phyloP scores from a whole-genome alignment of 192 early-diverging fungal genomes.

The Backusella macrospora region DNA sequence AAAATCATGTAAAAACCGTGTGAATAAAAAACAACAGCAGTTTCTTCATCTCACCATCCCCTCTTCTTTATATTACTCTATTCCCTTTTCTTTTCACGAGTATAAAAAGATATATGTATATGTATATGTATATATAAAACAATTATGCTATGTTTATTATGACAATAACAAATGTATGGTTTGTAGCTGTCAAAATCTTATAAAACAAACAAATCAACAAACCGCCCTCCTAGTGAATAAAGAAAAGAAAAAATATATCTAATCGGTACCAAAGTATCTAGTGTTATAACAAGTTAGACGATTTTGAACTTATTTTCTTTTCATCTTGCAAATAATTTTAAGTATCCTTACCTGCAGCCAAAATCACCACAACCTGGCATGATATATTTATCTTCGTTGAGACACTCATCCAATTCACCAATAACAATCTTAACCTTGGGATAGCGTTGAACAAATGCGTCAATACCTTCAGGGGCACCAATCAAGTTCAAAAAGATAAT shows the following conservation, averaged over 20 bases:
- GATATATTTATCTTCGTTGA: slow-evolving; percentile 87
- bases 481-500: slow-evolving; percentile 94
- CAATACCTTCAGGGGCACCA: slow-evolving; percentile 82
- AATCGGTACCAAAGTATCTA: slow-evolving; percentile 36
- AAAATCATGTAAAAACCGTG: too few relatives aligned
- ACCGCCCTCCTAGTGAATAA: background rate
- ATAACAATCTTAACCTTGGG: slow-evolving; percentile 87
- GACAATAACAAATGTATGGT: background rate
- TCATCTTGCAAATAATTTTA: background rate
- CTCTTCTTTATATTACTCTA: background rate
- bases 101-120: background rate
- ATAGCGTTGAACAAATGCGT: slow-evolving; percentile 67
- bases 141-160: background rate
- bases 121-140: background rate
- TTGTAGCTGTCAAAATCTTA: slow-evolving; percentile 5
- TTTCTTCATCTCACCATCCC: background rate
- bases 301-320: background rate
- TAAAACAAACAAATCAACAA: background rate
- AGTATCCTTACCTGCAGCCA: slow-evolving; percentile 72
- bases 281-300: background rate
- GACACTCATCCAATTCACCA: slow-evolving; percentile 80
- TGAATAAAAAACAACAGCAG: too few relatives aligned
- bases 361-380: slow-evolving; percentile 92
- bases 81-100: background rate
- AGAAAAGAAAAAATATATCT: slow-evolving; percentile 5